Percentiles rank a stretch among this genome's conserved stretches.
Conservation (phyloP, 2,329 filamentous ascomycete species). For the Colletotrichum sojae region DNA sequence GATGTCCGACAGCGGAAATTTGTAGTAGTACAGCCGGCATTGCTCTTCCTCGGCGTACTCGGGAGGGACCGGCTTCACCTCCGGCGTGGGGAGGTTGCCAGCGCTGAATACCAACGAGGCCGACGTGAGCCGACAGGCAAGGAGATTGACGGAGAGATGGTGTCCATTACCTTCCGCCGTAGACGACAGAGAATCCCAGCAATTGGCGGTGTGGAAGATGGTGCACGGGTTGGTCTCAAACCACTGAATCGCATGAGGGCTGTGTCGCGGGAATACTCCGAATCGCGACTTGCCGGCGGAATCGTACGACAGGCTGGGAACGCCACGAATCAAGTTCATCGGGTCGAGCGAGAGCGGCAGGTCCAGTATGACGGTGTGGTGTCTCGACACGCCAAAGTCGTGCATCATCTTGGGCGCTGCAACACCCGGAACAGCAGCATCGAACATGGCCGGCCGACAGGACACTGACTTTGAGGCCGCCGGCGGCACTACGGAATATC, state of each 20-base stretch:
- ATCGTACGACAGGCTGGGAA: conserved; percentile 73
- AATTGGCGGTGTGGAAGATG: conserved; percentile 81
- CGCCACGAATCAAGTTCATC: conserved; percentile 69
- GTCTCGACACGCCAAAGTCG: conserved; percentile 77
- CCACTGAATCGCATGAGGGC: conserved; percentile 72
- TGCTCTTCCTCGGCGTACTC: conserved; percentile 71
- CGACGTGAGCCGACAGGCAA: conserved; percentile 77
- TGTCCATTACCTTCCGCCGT: conserved; percentile 28
- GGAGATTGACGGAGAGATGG: conserved; percentile 67
- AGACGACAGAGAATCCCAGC: conserved; percentile 68
- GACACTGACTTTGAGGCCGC: conserved; percentile 12
- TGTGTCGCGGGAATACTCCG: conserved; percentile 75
- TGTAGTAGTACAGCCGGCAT: conserved; percentile 79
- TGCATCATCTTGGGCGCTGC: conserved; percentile 81
- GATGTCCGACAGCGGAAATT: conserved; percentile 62
- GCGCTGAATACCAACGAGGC: conserved; percentile 75
- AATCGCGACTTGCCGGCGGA: conserved; percentile 71
- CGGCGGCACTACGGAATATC: conserved; percentile 68
- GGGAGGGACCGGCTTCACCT: conserved; percentile 47
- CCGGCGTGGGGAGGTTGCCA: conserved; percentile 72
- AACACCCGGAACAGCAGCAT: conserved; percentile 72
- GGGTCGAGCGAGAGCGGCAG: conserved; percentile 77
- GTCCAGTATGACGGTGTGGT: conserved; percentile 78
- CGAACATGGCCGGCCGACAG: conserved; percentile 54
- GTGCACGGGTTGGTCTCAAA: conserved; percentile 78